Evolutionary conservation across 2,329 filamentous ascomycete species (phyloP).

Genomic region (Phialocephala subalpina): DNA sequence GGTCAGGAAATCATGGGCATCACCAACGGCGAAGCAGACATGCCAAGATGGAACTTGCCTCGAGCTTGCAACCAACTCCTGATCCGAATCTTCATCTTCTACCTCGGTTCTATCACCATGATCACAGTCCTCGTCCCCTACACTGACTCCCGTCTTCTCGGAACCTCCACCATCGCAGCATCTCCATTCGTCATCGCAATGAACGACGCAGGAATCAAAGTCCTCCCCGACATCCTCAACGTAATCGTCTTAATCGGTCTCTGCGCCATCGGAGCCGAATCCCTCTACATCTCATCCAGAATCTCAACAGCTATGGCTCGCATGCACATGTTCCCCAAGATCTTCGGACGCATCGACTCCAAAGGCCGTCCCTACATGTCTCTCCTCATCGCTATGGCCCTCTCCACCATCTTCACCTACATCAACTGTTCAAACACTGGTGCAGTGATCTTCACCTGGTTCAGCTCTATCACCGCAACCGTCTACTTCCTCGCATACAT

Average conservation of each 20-base stretch:
- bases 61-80: conserved; percentile 1
- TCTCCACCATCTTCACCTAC: conserved; percentile 2
- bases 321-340: conserved; percentile 9
- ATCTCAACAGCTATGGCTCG: conserved; percentile 11
- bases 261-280: conserved; percentile 12
- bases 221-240: conserved; percentile 13
- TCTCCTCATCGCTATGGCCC: conserved; percentile 9
- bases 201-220: conserved; percentile 14
- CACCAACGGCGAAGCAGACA: conserved; percentile 5
- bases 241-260: conserved; percentile 7
- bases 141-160: conserved; percentile 2
- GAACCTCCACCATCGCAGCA: conserved; percentile 1
- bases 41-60: conserved; percentile 8
- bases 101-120: neutral
- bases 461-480: conserved; percentile 1
- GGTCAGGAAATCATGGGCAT: conserved; percentile 13
- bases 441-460: conserved; percentile 12
- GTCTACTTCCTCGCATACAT: conserved; percentile 10
- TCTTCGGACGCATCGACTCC: conserved; percentile 8
- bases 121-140: conserved; percentile 6
- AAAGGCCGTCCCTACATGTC: conserved; percentile 8
- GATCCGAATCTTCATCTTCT: conserved; percentile 13
- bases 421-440: conserved; percentile 10
- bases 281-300: conserved; percentile 8
- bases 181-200: conserved; percentile 10